Conservation (phyloP, 805 yeast genomes). For the Candida golubevii region DNA sequence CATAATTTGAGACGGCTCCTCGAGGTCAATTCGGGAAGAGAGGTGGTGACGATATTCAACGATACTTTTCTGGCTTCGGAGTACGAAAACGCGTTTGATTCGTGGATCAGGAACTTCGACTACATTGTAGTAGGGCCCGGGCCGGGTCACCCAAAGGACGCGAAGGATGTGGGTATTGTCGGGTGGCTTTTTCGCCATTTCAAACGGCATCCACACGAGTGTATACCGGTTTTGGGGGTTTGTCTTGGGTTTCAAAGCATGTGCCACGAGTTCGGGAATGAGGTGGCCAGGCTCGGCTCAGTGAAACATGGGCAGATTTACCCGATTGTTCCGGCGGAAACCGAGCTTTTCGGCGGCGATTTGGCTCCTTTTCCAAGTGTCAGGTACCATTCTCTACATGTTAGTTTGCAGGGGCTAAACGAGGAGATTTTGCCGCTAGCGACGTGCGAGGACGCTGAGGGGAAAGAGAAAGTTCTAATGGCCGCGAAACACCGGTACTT, state of each 20-base stretch:
- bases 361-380: slow-evolving; percentile 56
- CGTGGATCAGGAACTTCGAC: slow-evolving; percentile 52
- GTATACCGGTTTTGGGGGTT: slow-evolving; percentile 76
- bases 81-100: slow-evolving; percentile 32
- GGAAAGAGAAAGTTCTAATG: slow-evolving; percentile 52
- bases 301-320: slow-evolving; percentile 88
- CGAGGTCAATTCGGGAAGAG: slow-evolving; percentile 44
- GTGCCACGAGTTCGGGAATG: slow-evolving; percentile 57
- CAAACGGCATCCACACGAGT: slow-evolving; percentile 6
- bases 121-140: slow-evolving; percentile 94
- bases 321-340: slow-evolving; percentile 43
- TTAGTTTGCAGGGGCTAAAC: slow-evolving; percentile 26
- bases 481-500: slow-evolving; percentile 57
- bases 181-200: slow-evolving; percentile 46
- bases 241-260: slow-evolving; percentile 91
- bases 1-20: slow-evolving; percentile 69
- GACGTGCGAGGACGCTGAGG: slow-evolving; percentile 36
- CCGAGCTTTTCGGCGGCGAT: slow-evolving; percentile 10
- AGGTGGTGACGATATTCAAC: slow-evolving; percentile 59
- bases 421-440: slow-evolving; percentile 56
- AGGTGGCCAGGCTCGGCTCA: slow-evolving; percentile 46
- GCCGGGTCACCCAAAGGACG: slow-evolving; percentile 80
- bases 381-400: slow-evolving; percentile 84
- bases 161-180: slow-evolving; percentile 68
- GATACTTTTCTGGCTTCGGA: slow-evolving; percentile 43